Evolutionary conservation across 352 stramenopile species (phyloP), one percentile per base, ranked within the genome.

Genomic region (Phytopythium ostracodes): DNA sequence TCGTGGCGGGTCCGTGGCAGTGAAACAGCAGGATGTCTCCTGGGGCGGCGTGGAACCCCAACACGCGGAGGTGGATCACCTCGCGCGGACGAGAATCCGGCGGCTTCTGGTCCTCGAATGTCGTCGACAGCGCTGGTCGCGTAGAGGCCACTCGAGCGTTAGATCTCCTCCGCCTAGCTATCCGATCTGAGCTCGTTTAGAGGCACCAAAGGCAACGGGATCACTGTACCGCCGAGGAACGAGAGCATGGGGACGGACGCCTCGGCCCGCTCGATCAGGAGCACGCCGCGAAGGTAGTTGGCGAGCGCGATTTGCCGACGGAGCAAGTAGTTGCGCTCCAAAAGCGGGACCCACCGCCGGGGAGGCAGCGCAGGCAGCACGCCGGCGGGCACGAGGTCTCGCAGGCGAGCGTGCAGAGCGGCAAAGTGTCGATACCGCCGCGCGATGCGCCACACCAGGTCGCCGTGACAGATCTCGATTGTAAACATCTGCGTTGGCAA

Each of bases 11-110:
- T 2, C 78, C 81, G 59, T 64, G 67, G 22, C 73, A 78, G 22
- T 82, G 80, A 52, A 90, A 90, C 24, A 90, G 69, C 29, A 90
- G 67, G 27, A 90, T 53, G 20, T 90, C 81, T 12, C 78, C 78
- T 20, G 75, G 64, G 7, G 46, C 36, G 1, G 76, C 75, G 60
- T 90, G 87, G 58, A 77, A 79, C 50, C 72, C 67, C 1, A 90
- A 62, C 15, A 90, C 75, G 35, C 81, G 78, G 20, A 90, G 71
- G 42, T 88, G 81, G 20, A 90, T 60, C 11, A 90, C 79, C 35
- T 88, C 76, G 0, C 66, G 64, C 14, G 68, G 62, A 18, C 68
- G 67, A 18, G 24, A 50, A 20, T 42, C 35, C 12, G 52, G 2
- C 2, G 25, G 14, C n/a, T 27, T 20, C 10, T 44, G 50, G 18